Percentiles rank a stretch among this genome's conserved stretches.
These are phyloP conservation scores for Boletus edulis DNA, from an alignment of 768 basidiomycete species.

Conservation along the genomic window DNA sequence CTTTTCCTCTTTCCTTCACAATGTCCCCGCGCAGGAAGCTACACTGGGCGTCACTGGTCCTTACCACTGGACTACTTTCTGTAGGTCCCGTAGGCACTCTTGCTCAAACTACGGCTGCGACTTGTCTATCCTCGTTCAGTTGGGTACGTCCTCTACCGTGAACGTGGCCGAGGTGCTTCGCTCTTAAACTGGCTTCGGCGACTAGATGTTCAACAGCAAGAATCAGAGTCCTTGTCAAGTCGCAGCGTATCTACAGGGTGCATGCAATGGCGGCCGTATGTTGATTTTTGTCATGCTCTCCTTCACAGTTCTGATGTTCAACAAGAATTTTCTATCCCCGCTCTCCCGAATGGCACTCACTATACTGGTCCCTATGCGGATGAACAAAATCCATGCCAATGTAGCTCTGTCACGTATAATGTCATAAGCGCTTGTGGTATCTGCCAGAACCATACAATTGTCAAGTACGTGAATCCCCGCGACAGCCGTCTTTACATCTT, in stretches of 20 bases:
- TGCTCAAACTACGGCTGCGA: conserved; percentile 25
- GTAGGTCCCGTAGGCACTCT: conserved; percentile 9
- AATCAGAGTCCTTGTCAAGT: conserved; percentile 47
- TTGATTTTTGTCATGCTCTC: conserved; percentile 9
- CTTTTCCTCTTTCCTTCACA: neutral
- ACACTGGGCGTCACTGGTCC: conserved; percentile 13
- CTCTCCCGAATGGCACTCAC: conserved; percentile 34
- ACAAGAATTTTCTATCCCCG: conserved; percentile 38
- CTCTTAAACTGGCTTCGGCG: neutral
- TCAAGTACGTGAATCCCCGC: conserved; percentile 27
- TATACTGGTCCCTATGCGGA: conserved; percentile 34
- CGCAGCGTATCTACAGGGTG: conserved; percentile 41
- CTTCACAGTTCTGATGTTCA: conserved; percentile 1
- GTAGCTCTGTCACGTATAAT: conserved; percentile 56
- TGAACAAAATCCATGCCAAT: conserved; percentile 41
- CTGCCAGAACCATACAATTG: conserved; percentile 47
- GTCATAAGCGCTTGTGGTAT: conserved; percentile 55
- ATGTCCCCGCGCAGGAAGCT: conserved; percentile 7
- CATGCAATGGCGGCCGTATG: conserved; percentile 43
- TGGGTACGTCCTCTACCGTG: conserved; percentile 24
- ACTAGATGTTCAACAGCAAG: conserved; percentile 40
- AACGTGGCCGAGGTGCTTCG: neutral
- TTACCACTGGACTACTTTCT: conserved; percentile 17
- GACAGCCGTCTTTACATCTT: neutral
- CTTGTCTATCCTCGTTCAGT: conserved; percentile 19